Evolutionary conservation across 2,329 filamentous ascomycete genomes (phyloP).

Genomic region (Nigrograna mackinnonii): DNA sequence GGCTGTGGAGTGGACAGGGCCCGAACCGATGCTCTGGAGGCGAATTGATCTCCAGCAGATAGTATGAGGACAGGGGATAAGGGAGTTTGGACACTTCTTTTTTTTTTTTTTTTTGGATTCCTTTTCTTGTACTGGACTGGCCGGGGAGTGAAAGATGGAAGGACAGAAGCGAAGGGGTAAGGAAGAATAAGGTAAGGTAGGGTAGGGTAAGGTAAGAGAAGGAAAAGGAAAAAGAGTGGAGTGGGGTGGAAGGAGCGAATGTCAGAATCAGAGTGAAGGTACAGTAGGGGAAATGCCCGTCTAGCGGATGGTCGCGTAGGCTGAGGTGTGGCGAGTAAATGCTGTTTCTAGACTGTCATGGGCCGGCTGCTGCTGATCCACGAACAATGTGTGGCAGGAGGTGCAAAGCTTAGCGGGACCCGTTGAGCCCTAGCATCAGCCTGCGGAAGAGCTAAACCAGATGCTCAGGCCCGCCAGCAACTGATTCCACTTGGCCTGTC

Average conservation of each 20-base stretch:
- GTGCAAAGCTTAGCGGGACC: slow-evolving; percentile 35
- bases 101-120: too few species aligned
- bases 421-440: slow-evolving; percentile 10
- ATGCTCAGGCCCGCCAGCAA: too few species aligned
- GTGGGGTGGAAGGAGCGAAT: too few species aligned
- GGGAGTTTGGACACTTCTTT: slow-evolving; percentile 25
- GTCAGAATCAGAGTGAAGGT: not conserved
- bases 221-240: too few species aligned
- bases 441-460: slow-evolving; percentile 7
- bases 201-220: too few species aligned
- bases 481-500: too few species aligned
- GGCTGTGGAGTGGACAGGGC: slow-evolving; percentile 17
- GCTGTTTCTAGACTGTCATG: slow-evolving; percentile 37
- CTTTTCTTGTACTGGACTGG: too few species aligned
- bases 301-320: slow-evolving; percentile 12
- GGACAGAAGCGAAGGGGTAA: too few species aligned
- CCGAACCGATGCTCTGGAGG: slow-evolving; percentile 38
- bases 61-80: slow-evolving; percentile 19
- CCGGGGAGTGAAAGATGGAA: too few species aligned
- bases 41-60: slow-evolving; percentile 35
- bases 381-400: too few species aligned
- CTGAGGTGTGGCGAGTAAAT: slow-evolving; percentile 40
- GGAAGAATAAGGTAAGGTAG: too few species aligned
- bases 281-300: slow-evolving; percentile 3
- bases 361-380: slow-evolving; percentile 35